Base-by-base conservation (phyloP, 345 rosid species). In the Zanthoxylum bungeanum region DNA sequence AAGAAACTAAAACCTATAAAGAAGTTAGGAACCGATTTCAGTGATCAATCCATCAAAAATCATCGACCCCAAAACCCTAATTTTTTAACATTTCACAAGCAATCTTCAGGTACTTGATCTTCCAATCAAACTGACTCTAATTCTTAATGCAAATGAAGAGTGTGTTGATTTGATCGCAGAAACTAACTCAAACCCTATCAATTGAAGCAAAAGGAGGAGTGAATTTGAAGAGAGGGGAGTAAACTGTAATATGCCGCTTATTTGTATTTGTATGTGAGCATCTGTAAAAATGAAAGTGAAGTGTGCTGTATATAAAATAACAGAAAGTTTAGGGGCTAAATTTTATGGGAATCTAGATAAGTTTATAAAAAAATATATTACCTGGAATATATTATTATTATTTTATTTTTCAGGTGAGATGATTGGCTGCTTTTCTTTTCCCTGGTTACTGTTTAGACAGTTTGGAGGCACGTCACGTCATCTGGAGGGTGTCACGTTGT, bases 71-170 rank as follows among this genome's bases (percentile, higher is more conserved):
- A 62, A 57, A 60, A 51, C 73, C 64, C 50, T 68, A 78, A 34
- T 68, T 56, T 42, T 55, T 68, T 70, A 71, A 66, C 74, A 74
- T 71, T 51, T 47, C 40, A 61, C 69, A 78, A 40, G 47, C 82
- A 80, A 75, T 66, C 68, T 75, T 61, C 44, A 30, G 34, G 53
- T 14, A 60, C 9, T 30, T 60, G 64, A 57, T 44, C 52, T 12
- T 30, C 56, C 33, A 17, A 59, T 24, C 66, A 33, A 46, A 25
- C 55, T 3, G 42, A 47, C 63, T 61, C 53, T 21, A 39, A 28
- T n/a, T 56, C 8, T 21, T 40, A 30, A 24, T 22, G 24, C 46
- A 47, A 9, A 33, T 22, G 51, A 61, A 11, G 12, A 50, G 37
- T 37, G 28, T 16, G 7, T 11, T 9, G 50, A 16, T 17, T 4